Evolutionary conservation across 2,329 filamentous ascomycete genomes (phyloP).

Genomic region (Metarhizium humberi): DNA sequence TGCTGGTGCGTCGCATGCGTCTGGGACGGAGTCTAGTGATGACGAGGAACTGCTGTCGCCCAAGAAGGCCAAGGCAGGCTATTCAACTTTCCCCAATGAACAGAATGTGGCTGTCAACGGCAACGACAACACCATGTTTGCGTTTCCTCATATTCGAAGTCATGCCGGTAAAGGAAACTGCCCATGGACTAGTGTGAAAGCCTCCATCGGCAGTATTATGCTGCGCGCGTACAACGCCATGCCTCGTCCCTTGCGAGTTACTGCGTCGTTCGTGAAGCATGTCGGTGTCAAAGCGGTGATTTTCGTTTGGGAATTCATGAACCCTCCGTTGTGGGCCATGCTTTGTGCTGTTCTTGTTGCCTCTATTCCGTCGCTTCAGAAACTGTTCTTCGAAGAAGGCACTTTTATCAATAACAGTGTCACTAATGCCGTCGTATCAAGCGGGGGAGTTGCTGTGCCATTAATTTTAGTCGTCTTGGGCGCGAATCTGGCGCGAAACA

Average conservation of each 20-base stretch:
- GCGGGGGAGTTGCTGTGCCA: slow-evolving; percentile 84
- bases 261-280: slow-evolving; percentile 19
- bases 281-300: slow-evolving; percentile 39
- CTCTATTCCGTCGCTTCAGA: slow-evolving; percentile 73
- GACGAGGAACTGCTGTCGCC: slow-evolving; percentile 23
- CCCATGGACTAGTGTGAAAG: slow-evolving; percentile 20
- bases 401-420: slow-evolving; percentile 91
- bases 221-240: slow-evolving; percentile 25
- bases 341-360: slow-evolving; percentile 82
- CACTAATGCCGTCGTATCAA: slow-evolving; percentile 76
- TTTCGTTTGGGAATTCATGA: slow-evolving; percentile 91
- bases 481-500: slow-evolving; percentile 89
- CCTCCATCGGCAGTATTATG: slow-evolving; percentile 13
- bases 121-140: slow-evolving; percentile 41
- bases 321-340: slow-evolving; percentile 97
- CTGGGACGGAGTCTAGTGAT: slow-evolving; percentile 39
- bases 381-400: slow-evolving; percentile 77
- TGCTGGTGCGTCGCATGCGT: slow-evolving; percentile 38
- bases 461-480: slow-evolving; percentile 92
- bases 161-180: slow-evolving; percentile 28
- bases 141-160: slow-evolving; percentile 49
- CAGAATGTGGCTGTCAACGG: slow-evolving; percentile 21
- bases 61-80: slow-evolving; percentile 21
- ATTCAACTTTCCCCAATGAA: slow-evolving; percentile 14
- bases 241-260: slow-evolving; percentile 30